These are phyloP conservation scores for Penicillium bialowiezense DNA, from an alignment of 495 filamentous ascomycete species.

Conservation along the genomic window DNA sequence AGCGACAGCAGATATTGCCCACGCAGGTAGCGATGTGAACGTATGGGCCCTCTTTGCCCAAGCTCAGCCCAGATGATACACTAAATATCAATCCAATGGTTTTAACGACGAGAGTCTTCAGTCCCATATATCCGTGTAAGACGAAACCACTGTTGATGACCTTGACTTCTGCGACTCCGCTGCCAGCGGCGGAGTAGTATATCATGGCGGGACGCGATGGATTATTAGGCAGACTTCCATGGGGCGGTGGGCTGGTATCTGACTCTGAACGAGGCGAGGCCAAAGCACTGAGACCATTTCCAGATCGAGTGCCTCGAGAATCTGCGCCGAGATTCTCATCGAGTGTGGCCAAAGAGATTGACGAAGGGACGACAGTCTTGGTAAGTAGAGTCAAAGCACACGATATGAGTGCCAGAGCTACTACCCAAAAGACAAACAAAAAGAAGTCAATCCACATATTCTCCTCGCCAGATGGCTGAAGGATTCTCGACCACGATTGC, in stretches of 20 bases:
- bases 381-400: conserved; percentile 82
- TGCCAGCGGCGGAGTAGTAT: conserved; percentile 94
- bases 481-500: conserved; percentile 70
- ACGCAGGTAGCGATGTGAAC: conserved; percentile 96
- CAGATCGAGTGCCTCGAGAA: conserved; percentile 42
- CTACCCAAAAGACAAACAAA: conserved; percentile 67
- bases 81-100: conserved; percentile 79
- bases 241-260: conserved; percentile 15
- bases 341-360: conserved; percentile 77
- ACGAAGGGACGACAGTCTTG: conserved; percentile 87
- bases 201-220: conserved; percentile 65
- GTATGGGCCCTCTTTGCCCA: conserved; percentile 96
- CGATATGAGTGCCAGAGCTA: conserved; percentile 69
- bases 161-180: conserved; percentile 94
- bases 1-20: conserved; percentile 89
- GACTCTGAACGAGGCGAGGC: conserved; percentile 38
- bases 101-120: conserved; percentile 87
- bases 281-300: conserved; percentile 23
- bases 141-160: conserved; percentile 98
- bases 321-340: conserved; percentile 72
- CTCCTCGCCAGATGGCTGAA: conserved; percentile 52
- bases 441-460: conserved; percentile 66
- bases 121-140: conserved; percentile 88
- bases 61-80: conserved; percentile 85
- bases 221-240: conserved; percentile 24